phyloP scores from a whole-genome alignment of 2,329 filamentous ascomycete species.

The Gyromitra esculenta region DNA sequence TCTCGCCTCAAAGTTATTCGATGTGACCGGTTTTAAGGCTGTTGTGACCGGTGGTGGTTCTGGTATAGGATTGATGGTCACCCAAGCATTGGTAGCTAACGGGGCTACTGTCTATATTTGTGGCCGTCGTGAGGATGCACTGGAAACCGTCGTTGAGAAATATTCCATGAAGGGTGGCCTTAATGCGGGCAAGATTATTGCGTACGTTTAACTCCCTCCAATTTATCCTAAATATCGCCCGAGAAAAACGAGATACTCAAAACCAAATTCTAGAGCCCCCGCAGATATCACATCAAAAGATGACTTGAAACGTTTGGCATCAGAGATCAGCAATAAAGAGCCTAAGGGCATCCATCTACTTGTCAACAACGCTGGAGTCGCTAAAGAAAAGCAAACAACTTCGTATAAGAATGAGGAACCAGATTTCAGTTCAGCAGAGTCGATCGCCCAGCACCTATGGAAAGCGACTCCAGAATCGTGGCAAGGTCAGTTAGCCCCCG shows the following conservation, averaged over 20 bases:
- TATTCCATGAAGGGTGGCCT: conserved; percentile 59
- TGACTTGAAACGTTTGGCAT: conserved; percentile 64
- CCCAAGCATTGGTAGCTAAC: conserved; percentile 63
- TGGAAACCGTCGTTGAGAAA: conserved; percentile 63
- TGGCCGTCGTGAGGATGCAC: conserved; percentile 63
- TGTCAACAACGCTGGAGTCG: conserved; percentile 67
- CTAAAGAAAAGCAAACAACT: conserved; percentile 66
- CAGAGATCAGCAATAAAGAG: conserved; percentile 66
- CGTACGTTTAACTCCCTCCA: conserved; percentile 57
- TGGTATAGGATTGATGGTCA: conserved; percentile 71
- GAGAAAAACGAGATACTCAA: conserved; percentile 43
- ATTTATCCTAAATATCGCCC: not conserved
- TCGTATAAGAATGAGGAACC: conserved; percentile 62
- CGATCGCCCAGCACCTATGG: conserved; percentile 66
- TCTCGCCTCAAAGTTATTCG: conserved; percentile 24
- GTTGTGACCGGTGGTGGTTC: conserved; percentile 70
- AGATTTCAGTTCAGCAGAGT: conserved; percentile 63
- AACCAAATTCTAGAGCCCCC: conserved; percentile 59
- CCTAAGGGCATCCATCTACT: conserved; percentile 67
- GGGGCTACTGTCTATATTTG: conserved; percentile 64
- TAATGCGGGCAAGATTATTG: conserved; percentile 64
- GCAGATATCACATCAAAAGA: conserved; percentile 66
- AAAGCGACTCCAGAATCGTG: conserved; percentile 63
- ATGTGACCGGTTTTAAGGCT: conserved; percentile 36
- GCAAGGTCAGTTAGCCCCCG: conserved; percentile 63